Evolutionary conservation across 805 yeast genomes (phyloP), one percentile per base, ranked within the genome.

Genomic region (Candida nemodendra): DNA sequence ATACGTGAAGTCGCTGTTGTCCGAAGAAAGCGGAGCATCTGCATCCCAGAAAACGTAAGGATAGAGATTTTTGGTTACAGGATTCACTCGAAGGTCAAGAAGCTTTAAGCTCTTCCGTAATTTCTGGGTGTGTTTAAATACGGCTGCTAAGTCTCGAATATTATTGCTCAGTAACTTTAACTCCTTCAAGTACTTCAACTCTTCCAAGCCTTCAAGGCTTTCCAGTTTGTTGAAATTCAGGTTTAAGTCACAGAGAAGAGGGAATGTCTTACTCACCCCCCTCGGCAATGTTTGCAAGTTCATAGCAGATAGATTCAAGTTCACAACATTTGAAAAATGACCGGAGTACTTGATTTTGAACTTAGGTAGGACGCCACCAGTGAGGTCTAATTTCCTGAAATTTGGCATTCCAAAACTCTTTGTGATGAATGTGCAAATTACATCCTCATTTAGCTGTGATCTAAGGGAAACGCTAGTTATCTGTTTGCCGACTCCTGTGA

Each of bases 41-140:
- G 64, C 64, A 4, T 74, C 72, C 43, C 68, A 70, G 54, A 76
- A 76, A 2, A 76, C 76, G 47, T 67, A 74, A 0, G 82, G 79
- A 50, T 76, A 75, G 33, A 71, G 61, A 9, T 65, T 69, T 29
- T 61, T 56, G 28, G 69, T 74, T 18, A 74, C 42, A 12, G 77
- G 72, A 45, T 76, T 76, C 38, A 75, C 67, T 25, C 81, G 59
- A 32, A 74, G 39, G 50, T 76, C 82, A 13, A 76, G 48, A 7
- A 64, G 56, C 38, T 52, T 58, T 44, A 76, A 48, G 3, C 59
- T 49, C 3, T 42, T 35, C 29, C 78, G 51, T 4, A 50, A 27
- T 0, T 62, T 47, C 0, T 57, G 59, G 4, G 59, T 47, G 21
- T 65, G 44, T 2, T 66, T 57, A 4, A 53, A 47, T 8, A 75